These are phyloP conservation scores for Scleroderma citrinum DNA, from an alignment of 768 basidiomycete species.

Conservation along the genomic window DNA sequence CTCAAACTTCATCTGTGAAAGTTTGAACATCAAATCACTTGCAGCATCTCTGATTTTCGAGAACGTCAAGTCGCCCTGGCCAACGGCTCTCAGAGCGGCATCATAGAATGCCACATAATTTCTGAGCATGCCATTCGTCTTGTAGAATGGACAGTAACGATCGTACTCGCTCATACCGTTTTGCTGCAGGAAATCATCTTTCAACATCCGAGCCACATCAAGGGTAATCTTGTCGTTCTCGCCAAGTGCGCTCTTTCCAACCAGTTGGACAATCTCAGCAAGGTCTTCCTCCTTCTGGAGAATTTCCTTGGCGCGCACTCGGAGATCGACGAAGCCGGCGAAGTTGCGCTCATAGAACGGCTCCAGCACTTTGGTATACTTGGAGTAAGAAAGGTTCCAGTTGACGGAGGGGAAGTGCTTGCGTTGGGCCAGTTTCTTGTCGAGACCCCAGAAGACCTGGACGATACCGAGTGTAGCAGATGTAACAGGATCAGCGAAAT, in stretches of 20 bases:
- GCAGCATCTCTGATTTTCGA: constrained; percentile 82
- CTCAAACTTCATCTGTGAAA: constrained; percentile 99
- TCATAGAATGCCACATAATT: constrained; percentile 96
- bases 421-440: constrained; percentile 97
- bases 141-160: constrained; percentile 97
- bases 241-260: constrained; percentile 95
- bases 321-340: constrained; percentile 92
- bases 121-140: constrained; percentile 92
- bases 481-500: constrained; percentile 98
- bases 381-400: constrained; percentile 99
- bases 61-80: constrained; percentile 79
- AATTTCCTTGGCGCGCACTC: constrained; percentile 92
- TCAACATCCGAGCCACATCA: constrained; percentile 94
- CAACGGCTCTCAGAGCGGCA: constrained; percentile 78
- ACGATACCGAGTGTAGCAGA: constrained; percentile 97
- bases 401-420: constrained; percentile 99
- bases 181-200: constrained; percentile 96
- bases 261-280: constrained; percentile 98
- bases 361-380: constrained; percentile 92
- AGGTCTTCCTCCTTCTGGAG: constrained; percentile 98
- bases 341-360: constrained; percentile 86
- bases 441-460: constrained; percentile 99
- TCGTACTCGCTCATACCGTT: constrained; percentile 99
- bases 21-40: constrained; percentile 86
- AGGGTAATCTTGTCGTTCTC: constrained; percentile 98